These are phyloP conservation scores for Boletales sp. DNA, from an alignment of 768 basidiomycete genomes.

Conservation along the genomic window DNA sequence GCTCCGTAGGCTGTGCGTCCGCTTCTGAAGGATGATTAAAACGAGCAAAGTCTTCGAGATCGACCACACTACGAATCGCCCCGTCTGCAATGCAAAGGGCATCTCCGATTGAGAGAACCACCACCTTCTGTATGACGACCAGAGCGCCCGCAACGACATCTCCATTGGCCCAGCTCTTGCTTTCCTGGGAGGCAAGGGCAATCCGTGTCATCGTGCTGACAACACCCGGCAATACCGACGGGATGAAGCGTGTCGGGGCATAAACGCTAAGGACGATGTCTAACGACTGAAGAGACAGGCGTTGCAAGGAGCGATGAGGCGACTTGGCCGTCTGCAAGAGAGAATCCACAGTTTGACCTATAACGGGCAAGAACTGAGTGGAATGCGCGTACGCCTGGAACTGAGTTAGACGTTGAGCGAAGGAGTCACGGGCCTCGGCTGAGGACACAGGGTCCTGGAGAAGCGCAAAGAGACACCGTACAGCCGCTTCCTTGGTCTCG, in stretches of 20 bases:
- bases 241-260: slow-evolving; percentile 48
- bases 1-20: slow-evolving; percentile 19
- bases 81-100: slow-evolving; percentile 62
- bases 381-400: slow-evolving; percentile 40
- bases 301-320: slow-evolving; percentile 57
- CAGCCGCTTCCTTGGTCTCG: slow-evolving; percentile 77
- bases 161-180: slow-evolving; percentile 71
- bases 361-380: slow-evolving; percentile 61
- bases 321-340: slow-evolving; percentile 61
- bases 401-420: slow-evolving; percentile 35
- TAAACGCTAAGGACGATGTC: slow-evolving; percentile 47
- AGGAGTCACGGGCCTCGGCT: slow-evolving; percentile 20
- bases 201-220: slow-evolving; percentile 75
- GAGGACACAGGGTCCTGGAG: slow-evolving; percentile 46
- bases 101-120: slow-evolving; percentile 63
- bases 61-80: slow-evolving; percentile 47
- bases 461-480: slow-evolving; percentile 60
- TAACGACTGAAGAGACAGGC: slow-evolving; percentile 56
- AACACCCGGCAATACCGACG: slow-evolving; percentile 81
- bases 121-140: slow-evolving; percentile 48
- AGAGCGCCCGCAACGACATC: slow-evolving; percentile 61
- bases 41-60: slow-evolving; percentile 61
- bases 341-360: slow-evolving; percentile 80
- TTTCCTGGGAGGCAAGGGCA: slow-evolving; percentile 49
- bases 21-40: slow-evolving; percentile 17